phyloP scores from a whole-genome alignment of 176 grass and related monocot genomes.

The Hyparrhenia diplandra region DNA sequence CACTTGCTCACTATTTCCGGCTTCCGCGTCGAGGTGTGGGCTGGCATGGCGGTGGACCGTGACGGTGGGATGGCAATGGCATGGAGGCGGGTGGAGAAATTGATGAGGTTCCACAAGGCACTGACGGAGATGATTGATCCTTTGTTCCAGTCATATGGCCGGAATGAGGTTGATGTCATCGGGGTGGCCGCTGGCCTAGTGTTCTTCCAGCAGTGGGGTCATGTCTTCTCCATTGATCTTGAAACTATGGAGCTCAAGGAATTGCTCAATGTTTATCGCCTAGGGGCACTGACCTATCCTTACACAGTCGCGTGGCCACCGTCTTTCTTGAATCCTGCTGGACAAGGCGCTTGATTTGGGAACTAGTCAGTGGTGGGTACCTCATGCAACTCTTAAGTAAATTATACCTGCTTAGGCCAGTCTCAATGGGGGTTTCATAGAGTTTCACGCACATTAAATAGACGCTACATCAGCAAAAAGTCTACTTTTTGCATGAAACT shows the following conservation, averaged over 20 bases:
- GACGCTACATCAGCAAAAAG: too few species aligned
- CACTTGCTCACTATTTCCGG: slow-evolving; percentile 32
- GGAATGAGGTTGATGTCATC: neutral
- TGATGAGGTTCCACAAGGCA: slow-evolving; percentile 27
- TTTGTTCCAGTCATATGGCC: neutral
- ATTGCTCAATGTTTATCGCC: neutral
- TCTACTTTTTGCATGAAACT: too few species aligned
- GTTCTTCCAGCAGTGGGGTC: slow-evolving; percentile 18
- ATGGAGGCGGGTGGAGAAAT: slow-evolving; percentile 36
- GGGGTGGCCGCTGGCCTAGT: slow-evolving; percentile 27
- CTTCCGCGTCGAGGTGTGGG: slow-evolving; percentile 39
- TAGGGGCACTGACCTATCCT: neutral
- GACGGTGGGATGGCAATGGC: neutral
- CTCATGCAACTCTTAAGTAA: too few species aligned
- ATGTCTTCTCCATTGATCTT: slow-evolving; percentile 30
- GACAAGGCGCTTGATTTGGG: neutral
- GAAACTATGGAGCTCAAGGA: slow-evolving; percentile 31
- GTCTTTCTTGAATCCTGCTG: slow-evolving; percentile 11
- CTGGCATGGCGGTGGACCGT: neutral
- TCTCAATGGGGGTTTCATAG: too few species aligned
- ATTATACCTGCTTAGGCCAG: too few species aligned
- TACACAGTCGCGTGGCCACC: slow-evolving; percentile 21
- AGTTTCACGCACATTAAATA: too few species aligned
- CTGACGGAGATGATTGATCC: neutral
- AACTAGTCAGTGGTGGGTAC: too few species aligned